Evolutionary conservation across 345 rosid species (phyloP).

Genomic region (Eucalyptus sideroxylon): DNA sequence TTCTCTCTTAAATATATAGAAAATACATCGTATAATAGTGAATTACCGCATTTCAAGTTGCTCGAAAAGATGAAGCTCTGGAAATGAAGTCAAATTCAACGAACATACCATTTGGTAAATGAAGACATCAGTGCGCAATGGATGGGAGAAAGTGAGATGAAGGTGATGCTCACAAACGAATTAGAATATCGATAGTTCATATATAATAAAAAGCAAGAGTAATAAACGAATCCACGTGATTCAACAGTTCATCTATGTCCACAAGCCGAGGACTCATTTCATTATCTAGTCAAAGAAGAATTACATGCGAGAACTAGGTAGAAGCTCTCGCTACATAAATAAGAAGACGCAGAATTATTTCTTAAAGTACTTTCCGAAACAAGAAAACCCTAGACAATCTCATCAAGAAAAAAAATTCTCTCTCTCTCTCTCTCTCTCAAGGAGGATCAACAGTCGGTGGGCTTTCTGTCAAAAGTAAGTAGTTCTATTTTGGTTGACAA

Average conservation of each 20-base stretch:
- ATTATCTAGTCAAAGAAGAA: not conserved
- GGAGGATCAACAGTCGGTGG: not conserved
- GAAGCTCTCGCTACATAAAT: not conserved
- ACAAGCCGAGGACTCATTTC: not conserved
- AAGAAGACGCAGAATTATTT: not conserved
- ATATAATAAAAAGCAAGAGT: not conserved
- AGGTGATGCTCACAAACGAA: not conserved
- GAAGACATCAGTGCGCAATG: not conserved
- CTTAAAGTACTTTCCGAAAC: not conserved
- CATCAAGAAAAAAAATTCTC: not conserved
- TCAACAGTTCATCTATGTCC: not conserved
- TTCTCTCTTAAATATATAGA: not conserved
- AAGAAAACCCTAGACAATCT: not conserved
- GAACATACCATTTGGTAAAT: not conserved
- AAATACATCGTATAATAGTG: not conserved
- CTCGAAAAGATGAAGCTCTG: not conserved
- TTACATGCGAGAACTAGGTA: not conserved
- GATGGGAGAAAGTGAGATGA: not conserved
- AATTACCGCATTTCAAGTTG: not conserved
- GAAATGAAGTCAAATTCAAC: not conserved
- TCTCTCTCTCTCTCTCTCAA: not conserved
- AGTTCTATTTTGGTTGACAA: not conserved
- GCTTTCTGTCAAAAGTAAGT: not conserved
- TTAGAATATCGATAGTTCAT: not conserved
- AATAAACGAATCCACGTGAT: not conserved